Conservation (phyloP, 2,329 filamentous ascomycete species). For the Botrytis galanthina region DNA sequence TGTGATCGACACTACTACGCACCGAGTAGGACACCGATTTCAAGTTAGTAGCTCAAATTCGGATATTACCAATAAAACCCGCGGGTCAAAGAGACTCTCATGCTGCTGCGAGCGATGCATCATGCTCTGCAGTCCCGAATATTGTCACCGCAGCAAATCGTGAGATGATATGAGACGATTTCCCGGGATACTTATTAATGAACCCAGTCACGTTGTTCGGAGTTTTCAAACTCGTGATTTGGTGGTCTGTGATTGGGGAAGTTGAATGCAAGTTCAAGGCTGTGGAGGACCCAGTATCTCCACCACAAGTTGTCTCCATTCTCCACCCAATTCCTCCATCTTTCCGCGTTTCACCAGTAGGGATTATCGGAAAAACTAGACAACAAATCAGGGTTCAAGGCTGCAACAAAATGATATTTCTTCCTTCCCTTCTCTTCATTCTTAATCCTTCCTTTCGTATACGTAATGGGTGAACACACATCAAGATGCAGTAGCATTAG, state of each 20-base stretch:
- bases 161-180: not conserved
- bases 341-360: conserved; percentile 7
- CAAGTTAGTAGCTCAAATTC: not conserved
- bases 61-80: not conserved
- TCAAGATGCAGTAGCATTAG: not conserved
- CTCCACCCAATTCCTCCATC: conserved; percentile 10
- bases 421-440: not conserved
- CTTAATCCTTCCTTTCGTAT: not conserved
- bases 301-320: conserved; percentile 4
- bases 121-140: not conserved
- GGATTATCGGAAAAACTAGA: not conserved
- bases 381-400: not conserved
- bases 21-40: conserved; percentile 12
- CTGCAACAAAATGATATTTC: not conserved
- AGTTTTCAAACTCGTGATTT: not conserved
- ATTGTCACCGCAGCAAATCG: not conserved
- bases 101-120: not conserved
- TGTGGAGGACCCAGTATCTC: conserved; percentile 8
- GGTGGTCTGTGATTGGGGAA: conserved; percentile 12
- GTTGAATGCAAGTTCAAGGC: conserved; percentile 12
- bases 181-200: not conserved
- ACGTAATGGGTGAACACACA: not conserved
- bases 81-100: not conserved
- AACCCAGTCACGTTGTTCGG: conserved; percentile 7
- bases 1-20: conserved; percentile 10